These are phyloP conservation scores for Kuraishia capsulata DNA, from an alignment of 805 yeast genomes.

Conservation along the genomic window DNA sequence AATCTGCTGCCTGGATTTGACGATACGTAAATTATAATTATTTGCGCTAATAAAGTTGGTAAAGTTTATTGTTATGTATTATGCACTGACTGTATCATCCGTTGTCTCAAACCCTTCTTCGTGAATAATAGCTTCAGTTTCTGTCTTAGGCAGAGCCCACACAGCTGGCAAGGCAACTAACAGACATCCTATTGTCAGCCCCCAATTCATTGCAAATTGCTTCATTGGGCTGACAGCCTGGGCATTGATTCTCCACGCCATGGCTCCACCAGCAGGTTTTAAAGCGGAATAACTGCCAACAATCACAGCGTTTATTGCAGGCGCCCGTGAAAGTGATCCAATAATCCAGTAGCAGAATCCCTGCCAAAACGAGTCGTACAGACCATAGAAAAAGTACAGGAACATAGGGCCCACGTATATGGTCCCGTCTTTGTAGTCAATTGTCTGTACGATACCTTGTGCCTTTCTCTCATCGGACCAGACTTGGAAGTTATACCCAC, in stretches of 20 bases:
- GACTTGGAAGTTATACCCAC: constrained; percentile 35
- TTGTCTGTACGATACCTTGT: constrained; percentile 7
- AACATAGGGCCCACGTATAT: constrained; percentile 51
- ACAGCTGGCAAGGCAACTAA: constrained; percentile 34
- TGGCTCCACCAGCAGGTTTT: constrained; percentile 56
- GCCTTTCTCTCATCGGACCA: constrained; percentile 1
- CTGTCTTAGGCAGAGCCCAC: no score
- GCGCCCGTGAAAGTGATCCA: constrained; percentile 50
- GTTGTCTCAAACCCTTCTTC: no score
- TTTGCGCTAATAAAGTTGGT: no score
- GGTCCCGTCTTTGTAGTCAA: constrained; percentile 38
- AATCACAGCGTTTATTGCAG: constrained; percentile 44
- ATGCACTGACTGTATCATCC: no score
- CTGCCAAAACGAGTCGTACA: constrained; percentile 52
- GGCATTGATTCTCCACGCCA: constrained; percentile 51
- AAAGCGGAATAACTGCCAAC: constrained; percentile 57
- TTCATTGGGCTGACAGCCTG: constrained; percentile 22
- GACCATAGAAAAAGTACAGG: constrained; percentile 54
- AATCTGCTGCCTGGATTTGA: no score
- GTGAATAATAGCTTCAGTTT: no score
- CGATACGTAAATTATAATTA: no score
- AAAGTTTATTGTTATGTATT: no score
- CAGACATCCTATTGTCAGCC: constrained; percentile 35
- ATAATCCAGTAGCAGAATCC: constrained; percentile 47
- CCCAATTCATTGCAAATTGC: constrained; percentile 45